Conservation (phyloP, 768 basidiomycete genomes). For the Boletales sp. region DNA sequence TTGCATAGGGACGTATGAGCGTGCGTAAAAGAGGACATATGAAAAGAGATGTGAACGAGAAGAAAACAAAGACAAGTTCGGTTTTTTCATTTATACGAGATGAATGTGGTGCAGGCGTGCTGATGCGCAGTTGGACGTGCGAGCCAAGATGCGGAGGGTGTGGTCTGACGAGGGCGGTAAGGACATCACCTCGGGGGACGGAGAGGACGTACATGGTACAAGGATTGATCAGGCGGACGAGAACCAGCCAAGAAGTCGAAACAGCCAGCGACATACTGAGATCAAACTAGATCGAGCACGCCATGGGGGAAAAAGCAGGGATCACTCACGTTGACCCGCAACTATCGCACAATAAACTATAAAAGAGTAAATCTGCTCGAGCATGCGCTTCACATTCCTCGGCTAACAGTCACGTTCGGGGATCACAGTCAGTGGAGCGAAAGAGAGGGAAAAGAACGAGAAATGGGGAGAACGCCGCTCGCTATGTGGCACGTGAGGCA, state of each 20-base stretch:
- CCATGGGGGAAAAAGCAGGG: background rate
- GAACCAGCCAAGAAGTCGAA: conserved; percentile 22
- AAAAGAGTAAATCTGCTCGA: conserved; percentile 8
- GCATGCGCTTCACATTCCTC: conserved; percentile 4
- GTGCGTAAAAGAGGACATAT: too few relatives aligned
- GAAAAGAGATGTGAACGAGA: conserved; percentile 9
- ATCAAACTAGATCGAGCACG: background rate
- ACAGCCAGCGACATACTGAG: conserved; percentile 24
- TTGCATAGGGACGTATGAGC: conserved; percentile 8
- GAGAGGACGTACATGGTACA: too few relatives aligned
- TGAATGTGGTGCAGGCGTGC: conserved; percentile 17
- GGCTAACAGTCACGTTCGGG: conserved; percentile 19
- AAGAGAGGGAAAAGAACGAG: background rate
- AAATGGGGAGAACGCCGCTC: conserved; percentile 2
- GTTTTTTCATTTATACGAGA: conserved; percentile 13
- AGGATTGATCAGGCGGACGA: conserved; percentile 16
- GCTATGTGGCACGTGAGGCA: conserved; percentile 8
- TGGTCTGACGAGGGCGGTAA: conserved; percentile 5
- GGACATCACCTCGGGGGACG: background rate
- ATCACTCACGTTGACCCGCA: conserved; percentile 23
- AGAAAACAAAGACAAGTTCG: conserved; percentile 1
- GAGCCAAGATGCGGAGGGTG: conserved; percentile 19
- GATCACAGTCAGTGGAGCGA: too few relatives aligned
- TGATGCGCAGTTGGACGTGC: conserved; percentile 16
- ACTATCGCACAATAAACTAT: conserved; percentile 19